Conservation (phyloP, 768 basidiomycete species). For the Cyathus striatus region DNA sequence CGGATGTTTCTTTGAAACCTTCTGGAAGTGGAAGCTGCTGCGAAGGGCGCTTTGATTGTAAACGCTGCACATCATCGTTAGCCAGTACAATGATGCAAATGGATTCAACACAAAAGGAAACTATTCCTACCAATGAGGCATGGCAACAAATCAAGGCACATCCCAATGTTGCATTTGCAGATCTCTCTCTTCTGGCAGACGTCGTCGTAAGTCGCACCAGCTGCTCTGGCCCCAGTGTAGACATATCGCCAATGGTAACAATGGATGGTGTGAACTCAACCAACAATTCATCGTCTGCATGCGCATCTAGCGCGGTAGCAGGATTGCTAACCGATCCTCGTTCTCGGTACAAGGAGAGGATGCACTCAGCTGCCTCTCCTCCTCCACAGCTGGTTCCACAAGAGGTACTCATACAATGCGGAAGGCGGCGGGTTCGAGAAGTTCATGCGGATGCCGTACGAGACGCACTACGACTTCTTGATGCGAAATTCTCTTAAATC, state of each 20-base stretch:
- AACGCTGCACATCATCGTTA: slow-evolving; percentile 13
- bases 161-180: slow-evolving; percentile 83
- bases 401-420: slow-evolving; percentile 58
- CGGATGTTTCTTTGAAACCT: too few species aligned
- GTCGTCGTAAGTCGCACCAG: slow-evolving; percentile 82
- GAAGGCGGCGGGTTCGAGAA: slow-evolving; percentile 55
- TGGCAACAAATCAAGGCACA: slow-evolving; percentile 85
- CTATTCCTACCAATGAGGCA: slow-evolving; percentile 75
- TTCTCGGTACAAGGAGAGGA: slow-evolving; percentile 42
- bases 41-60: slow-evolving; percentile 14
- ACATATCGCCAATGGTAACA: slow-evolving; percentile 54
- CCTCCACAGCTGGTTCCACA: slow-evolving; percentile 55
- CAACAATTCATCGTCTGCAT: too few species aligned
- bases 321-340: slow-evolving; percentile 50
- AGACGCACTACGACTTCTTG: slow-evolving; percentile 71
- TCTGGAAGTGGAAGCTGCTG: too few species aligned
- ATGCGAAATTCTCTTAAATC: slow-evolving; percentile 49
- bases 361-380: slow-evolving; percentile 15
- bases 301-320: slow-evolving; percentile 17
- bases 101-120: slow-evolving; percentile 29
- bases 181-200: slow-evolving; percentile 79
- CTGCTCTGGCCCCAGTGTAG: slow-evolving; percentile 67
- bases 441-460: slow-evolving; percentile 71
- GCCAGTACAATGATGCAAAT: slow-evolving; percentile 13
- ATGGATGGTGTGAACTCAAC: too few species aligned